Percentiles rank a stretch among this genome's conserved stretches.
Conservation (phyloP, 1,284 basidiomycete species). For the Cryptococcus sp. region DNA sequence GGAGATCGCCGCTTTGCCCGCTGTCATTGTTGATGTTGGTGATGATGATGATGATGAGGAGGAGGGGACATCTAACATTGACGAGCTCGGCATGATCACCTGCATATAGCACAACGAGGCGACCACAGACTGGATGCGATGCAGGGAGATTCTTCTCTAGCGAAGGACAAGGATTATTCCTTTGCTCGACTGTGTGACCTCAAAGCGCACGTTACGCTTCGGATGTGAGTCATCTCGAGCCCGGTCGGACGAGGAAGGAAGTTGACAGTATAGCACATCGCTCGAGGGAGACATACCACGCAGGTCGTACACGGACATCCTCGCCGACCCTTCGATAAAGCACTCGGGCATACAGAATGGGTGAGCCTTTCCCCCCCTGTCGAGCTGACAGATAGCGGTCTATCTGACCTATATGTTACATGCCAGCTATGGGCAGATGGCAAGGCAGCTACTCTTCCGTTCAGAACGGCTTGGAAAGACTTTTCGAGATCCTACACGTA, state of each 20-base stretch:
- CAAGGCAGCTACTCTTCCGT: conserved; percentile 82
- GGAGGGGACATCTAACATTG: no score
- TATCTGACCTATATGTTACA: conserved; percentile 87
- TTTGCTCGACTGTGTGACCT: conserved; percentile 83
- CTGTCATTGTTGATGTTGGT: neutral
- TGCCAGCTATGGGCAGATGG: conserved; percentile 88
- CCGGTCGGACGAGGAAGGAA: neutral
- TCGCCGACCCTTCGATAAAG: conserved; percentile 68
- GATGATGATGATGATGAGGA: no score
- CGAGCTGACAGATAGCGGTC: conserved; percentile 52
- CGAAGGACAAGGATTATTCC: conserved; percentile 62
- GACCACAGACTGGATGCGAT: no score
- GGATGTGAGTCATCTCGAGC: conserved; percentile 56
- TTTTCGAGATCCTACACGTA: conserved; percentile 79
- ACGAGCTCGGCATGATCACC: no score
- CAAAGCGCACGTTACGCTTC: conserved; percentile 75
- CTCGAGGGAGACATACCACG: conserved; percentile 70
- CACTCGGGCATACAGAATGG: conserved; percentile 70
- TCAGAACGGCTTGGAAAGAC: conserved; percentile 84
- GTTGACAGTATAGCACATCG: conserved; percentile 58
- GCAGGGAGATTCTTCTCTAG: no score
- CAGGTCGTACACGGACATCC: conserved; percentile 62
- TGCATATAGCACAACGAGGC: no score
- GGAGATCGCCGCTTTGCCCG: neutral
- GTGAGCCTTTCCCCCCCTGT: conserved; percentile 40